These are phyloP conservation scores for Coprinopsis marcescibilis DNA, from an alignment of 768 basidiomycete species.

Conservation along the genomic window DNA sequence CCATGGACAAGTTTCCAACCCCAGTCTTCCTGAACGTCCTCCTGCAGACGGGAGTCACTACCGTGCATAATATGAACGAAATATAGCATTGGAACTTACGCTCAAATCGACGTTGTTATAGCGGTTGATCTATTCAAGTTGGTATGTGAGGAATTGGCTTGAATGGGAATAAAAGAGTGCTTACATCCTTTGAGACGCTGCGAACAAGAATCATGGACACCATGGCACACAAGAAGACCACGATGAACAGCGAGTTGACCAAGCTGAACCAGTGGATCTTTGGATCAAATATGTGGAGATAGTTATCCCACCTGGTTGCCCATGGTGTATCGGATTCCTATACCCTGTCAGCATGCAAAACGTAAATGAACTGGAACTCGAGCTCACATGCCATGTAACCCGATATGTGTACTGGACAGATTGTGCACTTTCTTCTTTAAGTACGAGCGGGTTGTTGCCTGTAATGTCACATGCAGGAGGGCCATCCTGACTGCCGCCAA, in stretches of 20 bases:
- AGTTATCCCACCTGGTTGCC: conserved; percentile 95
- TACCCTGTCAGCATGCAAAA: conserved; percentile 1
- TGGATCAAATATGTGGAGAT: conserved; percentile 90
- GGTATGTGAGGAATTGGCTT: conserved; percentile 6
- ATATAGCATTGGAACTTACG: conserved; percentile 34
- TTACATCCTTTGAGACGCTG: conserved; percentile 82
- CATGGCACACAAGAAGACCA: conserved; percentile 87
- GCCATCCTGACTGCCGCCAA: conserved; percentile 53
- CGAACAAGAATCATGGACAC: conserved; percentile 86
- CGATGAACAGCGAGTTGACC: conserved; percentile 88
- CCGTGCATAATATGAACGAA: background rate
- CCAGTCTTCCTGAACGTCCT: conserved; percentile 96
- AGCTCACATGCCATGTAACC: conserved; percentile 71
- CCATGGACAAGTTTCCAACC: conserved; percentile 98
- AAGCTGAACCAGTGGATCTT: conserved; percentile 96
- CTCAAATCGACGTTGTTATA: conserved; percentile 93
- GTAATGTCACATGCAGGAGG: conserved; percentile 47
- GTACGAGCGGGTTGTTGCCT: conserved; percentile 39
- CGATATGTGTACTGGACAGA: conserved; percentile 81
- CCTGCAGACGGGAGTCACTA: conserved; percentile 36
- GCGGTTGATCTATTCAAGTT: conserved; percentile 73
- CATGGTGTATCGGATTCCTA: conserved; percentile 84
- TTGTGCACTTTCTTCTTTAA: conserved; percentile 58
- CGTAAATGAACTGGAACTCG: conserved; percentile 20
- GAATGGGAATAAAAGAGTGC: conserved; percentile 18